Percentiles rank a stretch among this genome's conserved stretches.
Evolutionary conservation across 169 alveolate species (phyloP).

Genomic region (Plasmodium cynomolgi): DNA sequence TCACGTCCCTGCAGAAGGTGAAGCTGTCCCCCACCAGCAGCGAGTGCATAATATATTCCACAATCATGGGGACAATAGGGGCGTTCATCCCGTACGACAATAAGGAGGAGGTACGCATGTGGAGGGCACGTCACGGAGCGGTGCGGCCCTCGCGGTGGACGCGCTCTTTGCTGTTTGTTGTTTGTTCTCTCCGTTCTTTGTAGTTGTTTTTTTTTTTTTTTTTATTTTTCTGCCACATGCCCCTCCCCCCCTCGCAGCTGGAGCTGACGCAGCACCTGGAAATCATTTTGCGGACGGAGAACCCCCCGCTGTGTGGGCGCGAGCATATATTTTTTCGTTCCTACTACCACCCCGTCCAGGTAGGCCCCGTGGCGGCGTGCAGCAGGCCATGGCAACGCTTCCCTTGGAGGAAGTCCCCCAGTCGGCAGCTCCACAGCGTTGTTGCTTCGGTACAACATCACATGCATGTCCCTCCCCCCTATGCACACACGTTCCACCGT

Average conservation of each 20-base stretch:
- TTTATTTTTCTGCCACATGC: neutral
- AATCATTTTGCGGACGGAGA: constrained; percentile 96
- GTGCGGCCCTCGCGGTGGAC: neutral
- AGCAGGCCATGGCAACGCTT: neutral
- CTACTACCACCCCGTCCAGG: constrained; percentile 88
- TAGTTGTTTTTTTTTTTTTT: neutral
- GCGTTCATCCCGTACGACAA: constrained; percentile 95
- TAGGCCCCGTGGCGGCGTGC: neutral
- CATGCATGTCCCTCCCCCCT: neutral
- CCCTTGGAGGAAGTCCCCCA: neutral
- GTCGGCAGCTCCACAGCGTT: neutral
- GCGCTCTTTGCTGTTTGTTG: neutral
- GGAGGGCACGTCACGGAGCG: neutral
- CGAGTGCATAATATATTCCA: constrained; percentile 94
- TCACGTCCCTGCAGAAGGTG: constrained; percentile 94
- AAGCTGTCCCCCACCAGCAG: constrained; percentile 90
- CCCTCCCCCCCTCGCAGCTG: constrained; percentile 58
- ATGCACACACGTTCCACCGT: neutral
- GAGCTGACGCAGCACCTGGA: constrained; percentile 97
- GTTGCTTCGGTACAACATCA: neutral
- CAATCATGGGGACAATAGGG: constrained; percentile 97
- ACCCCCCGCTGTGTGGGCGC: constrained; percentile 92
- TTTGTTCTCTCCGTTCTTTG: neutral
- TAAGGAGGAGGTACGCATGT: constrained; percentile 90
- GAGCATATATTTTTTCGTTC: constrained; percentile 90